Percentiles rank a stretch among this genome's conserved stretches.
phyloP scores from a whole-genome alignment of 192 early-diverging fungal species.

The Jimgerdemannia flammicorona region DNA sequence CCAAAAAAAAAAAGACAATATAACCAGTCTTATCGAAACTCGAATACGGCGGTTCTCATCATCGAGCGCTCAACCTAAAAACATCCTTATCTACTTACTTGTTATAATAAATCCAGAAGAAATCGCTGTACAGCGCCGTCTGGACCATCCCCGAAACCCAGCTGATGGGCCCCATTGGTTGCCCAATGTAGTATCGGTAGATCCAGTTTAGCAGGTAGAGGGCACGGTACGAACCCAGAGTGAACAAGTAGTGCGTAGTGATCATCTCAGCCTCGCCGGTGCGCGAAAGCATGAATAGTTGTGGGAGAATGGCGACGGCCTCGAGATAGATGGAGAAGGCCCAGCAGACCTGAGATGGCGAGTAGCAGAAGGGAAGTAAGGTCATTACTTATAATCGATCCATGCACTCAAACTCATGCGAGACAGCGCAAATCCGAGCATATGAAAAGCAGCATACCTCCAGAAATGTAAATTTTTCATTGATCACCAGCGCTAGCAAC shows the following conservation, averaged over 20 bases:
- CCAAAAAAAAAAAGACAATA: not conserved
- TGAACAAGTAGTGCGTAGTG: conserved; percentile 98
- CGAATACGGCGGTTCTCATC: not conserved
- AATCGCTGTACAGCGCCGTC: conserved; percentile 94
- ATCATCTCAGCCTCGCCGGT: conserved; percentile 99
- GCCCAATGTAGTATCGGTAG: conserved; percentile 75
- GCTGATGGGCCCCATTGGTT: conserved; percentile 78
- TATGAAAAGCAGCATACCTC: conserved; percentile 51
- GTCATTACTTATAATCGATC: not conserved
- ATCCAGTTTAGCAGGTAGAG: conserved; percentile 87
- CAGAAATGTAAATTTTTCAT: conserved; percentile 63
- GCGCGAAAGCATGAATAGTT: conserved; percentile 94
- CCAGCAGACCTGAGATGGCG: conserved; percentile 77
- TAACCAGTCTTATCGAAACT: not conserved
- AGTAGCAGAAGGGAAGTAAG: not conserved
- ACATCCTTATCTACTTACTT: conserved; percentile 45
- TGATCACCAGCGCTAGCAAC: conserved; percentile 69
- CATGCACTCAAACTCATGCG: too few relatives aligned
- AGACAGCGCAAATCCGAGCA: conserved; percentile 4
- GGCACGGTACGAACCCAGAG: conserved; percentile 76
- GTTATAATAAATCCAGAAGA: conserved; percentile 93
- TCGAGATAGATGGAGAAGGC: conserved; percentile 97
- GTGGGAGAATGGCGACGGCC: conserved; percentile 95
- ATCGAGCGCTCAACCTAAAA: not conserved
- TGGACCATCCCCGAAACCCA: conserved; percentile 91